Percentiles rank a stretch among this genome's conserved stretches.
phyloP scores from a whole-genome alignment of 192 early-diverging fungal species.

The Coemansia sp. region DNA sequence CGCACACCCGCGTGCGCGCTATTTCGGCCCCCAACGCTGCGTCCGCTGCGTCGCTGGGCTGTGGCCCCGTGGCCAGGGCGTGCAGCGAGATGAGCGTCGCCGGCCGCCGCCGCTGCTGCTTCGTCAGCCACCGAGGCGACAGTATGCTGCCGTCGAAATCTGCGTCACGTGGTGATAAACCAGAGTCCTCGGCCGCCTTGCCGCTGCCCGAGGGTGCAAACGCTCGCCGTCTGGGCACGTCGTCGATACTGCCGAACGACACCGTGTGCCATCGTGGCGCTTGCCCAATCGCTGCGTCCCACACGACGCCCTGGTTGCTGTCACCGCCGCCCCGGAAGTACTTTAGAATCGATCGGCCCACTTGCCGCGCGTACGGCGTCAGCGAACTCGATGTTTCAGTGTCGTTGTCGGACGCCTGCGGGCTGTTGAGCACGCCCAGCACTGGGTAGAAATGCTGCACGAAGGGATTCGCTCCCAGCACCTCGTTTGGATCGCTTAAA shows the following conservation, averaged over 20 bases:
- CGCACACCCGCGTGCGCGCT: slow-evolving; percentile 46
- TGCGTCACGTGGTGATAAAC: not conserved
- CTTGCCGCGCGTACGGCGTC: slow-evolving; percentile 35
- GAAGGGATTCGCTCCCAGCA: slow-evolving; percentile 12
- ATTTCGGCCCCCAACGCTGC: slow-evolving; percentile 21
- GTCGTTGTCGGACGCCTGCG: not conserved
- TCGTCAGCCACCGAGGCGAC: slow-evolving; percentile 5
- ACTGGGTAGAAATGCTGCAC: slow-evolving; percentile 45
- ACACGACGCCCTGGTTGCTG: slow-evolving; percentile 1
- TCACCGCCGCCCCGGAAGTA: slow-evolving; percentile 21
- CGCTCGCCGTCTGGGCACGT: slow-evolving; percentile 32
- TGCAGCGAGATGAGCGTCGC: slow-evolving; percentile 38
- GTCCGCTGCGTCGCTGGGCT: slow-evolving; percentile 7
- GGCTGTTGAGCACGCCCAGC: slow-evolving; percentile 33
- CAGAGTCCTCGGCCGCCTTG: not conserved
- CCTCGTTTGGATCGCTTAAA: not conserved
- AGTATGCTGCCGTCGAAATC: slow-evolving; percentile 12
- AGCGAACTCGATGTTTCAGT: not conserved
- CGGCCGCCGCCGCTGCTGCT: slow-evolving; percentile 16
- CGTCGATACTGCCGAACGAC: slow-evolving; percentile 28
- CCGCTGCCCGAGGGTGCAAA: not conserved
- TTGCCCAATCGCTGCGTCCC: slow-evolving; percentile 8
- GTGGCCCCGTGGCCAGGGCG: slow-evolving; percentile 2
- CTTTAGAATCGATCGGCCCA: slow-evolving; percentile 29
- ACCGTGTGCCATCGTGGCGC: slow-evolving; percentile 30